A percentile compares a stretch with the other conserved stretches of the same genome.
phyloP scores from a whole-genome alignment of 495 filamentous ascomycete genomes.

The Xylaria cubensis region DNA sequence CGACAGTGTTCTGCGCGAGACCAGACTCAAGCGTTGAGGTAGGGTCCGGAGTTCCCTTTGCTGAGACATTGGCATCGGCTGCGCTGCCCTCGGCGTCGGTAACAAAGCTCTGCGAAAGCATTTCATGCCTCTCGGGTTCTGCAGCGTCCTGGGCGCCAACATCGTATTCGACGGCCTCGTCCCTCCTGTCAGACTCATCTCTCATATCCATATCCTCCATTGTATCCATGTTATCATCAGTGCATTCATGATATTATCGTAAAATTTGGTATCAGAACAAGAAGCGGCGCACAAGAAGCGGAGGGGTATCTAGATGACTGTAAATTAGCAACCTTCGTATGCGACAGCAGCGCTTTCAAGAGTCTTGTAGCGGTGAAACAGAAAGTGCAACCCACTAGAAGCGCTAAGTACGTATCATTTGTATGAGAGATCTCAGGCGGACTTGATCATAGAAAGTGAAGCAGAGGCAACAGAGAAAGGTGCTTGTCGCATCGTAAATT shows the following conservation, averaged over 20 bases:
- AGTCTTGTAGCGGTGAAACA: not conserved
- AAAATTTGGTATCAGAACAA: no score
- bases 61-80: not conserved
- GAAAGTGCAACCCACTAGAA: not conserved
- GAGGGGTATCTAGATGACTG: not conserved
- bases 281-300: not conserved
- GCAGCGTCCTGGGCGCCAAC: not conserved
- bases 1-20: not conserved
- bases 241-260: not conserved
- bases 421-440: not conserved
- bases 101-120: not conserved
- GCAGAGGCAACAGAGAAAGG: not conserved
- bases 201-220: conserved; percentile 11
- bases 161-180: not conserved
- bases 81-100: not conserved
- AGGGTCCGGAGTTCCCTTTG: not conserved
- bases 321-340: not conserved
- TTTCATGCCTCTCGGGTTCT: not conserved
- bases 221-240: not conserved
- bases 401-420: not conserved
- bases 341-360: not conserved
- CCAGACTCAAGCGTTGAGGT: not conserved
- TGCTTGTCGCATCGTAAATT: not conserved
- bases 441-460: not conserved
- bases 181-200: not conserved